These are phyloP conservation scores for Gossypium davidsonii DNA, from an alignment of 441 rosid genomes.

Conservation along the genomic window DNA sequence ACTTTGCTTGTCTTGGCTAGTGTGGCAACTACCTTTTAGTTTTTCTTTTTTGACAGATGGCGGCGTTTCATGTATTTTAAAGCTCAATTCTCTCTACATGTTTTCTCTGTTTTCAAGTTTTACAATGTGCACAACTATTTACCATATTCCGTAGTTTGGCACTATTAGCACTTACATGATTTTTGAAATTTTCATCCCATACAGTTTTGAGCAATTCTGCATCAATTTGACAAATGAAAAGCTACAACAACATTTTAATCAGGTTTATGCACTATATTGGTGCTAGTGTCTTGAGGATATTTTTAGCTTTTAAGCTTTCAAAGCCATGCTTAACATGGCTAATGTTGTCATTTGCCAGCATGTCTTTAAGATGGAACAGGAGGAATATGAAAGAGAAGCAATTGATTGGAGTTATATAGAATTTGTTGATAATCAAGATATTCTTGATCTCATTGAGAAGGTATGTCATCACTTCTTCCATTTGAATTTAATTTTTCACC, in stretches of 20 bases:
- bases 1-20: constrained; percentile 2
- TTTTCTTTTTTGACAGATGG: not conserved
- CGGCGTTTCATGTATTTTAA: not conserved
- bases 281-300: constrained; percentile 9
- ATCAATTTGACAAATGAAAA: constrained; percentile 81
- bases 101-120: not conserved
- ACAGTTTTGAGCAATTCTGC: constrained; percentile 83
- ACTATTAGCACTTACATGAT: not conserved
- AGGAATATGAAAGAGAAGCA: constrained; percentile 66
- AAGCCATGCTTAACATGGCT: constrained; percentile 8
- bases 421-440: constrained; percentile 65
- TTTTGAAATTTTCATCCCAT: constrained; percentile 19
- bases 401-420: constrained; percentile 82
- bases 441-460: constrained; percentile 70
- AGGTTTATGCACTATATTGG: constrained; percentile 38
- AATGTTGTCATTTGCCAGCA: constrained; percentile 38
- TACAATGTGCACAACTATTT: not conserved
- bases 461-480: constrained; percentile 21
- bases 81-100: not conserved
- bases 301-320: constrained; percentile 7
- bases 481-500: not conserved
- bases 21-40: not conserved
- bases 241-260: constrained; percentile 78
- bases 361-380: constrained; percentile 84
- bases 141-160: not conserved